phyloP scores from a whole-genome alignment of 1,284 basidiomycete genomes.

The Quambalaria eucalypti region DNA sequence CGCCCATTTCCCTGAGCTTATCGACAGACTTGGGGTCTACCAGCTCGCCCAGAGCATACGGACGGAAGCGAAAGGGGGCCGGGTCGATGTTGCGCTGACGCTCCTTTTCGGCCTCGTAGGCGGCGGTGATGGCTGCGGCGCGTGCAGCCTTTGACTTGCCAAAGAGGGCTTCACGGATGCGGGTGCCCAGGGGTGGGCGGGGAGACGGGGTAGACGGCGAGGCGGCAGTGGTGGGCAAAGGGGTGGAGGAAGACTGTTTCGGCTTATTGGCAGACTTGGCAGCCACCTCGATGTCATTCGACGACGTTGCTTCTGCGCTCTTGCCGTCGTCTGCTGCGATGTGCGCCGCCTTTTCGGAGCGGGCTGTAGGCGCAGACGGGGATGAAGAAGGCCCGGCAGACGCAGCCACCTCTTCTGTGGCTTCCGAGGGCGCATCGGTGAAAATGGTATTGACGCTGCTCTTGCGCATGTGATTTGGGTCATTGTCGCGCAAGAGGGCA shows the following conservation, averaged over 20 bases:
- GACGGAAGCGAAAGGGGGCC: conserved; percentile 50
- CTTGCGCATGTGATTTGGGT: neutral
- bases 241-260: neutral
- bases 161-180: conserved; percentile 9
- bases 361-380: too few species aligned
- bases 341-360: too few species aligned
- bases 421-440: neutral
- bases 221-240: neutral
- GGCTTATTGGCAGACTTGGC: conserved; percentile 13
- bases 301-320: neutral
- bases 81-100: conserved; percentile 32
- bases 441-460: neutral
- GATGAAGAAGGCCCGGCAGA: neutral
- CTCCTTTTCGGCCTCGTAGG: conserved; percentile 20
- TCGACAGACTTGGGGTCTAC: conserved; percentile 76
- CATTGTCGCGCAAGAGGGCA: neutral
- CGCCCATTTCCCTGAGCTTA: conserved; percentile 64
- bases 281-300: neutral
- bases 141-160: conserved; percentile 22
- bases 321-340: neutral
- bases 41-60: conserved; percentile 69
- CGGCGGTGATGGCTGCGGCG: conserved; percentile 11
- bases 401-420: neutral
- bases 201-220: neutral
- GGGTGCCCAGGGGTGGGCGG: conserved; percentile 3